A percentile compares a stretch with the other conserved stretches of the same genome.
phyloP scores from a whole-genome alignment of 2,329 filamentous ascomycete species.

The Botrytis cinerea region DNA sequence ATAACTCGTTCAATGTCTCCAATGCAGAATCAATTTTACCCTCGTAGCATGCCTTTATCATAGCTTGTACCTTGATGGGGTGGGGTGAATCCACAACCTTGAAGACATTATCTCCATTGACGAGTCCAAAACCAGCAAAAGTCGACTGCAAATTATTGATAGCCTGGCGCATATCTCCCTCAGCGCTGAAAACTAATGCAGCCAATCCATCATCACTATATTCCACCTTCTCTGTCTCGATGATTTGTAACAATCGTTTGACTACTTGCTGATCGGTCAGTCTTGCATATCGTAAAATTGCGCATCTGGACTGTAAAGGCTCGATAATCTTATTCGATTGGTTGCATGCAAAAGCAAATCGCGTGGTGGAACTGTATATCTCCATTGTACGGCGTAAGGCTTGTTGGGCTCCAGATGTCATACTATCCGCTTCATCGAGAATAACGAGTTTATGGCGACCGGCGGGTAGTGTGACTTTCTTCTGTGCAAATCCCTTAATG shows the following conservation, averaged over 20 bases:
- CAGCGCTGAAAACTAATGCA: conserved; percentile 94
- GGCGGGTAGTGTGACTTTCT: conserved; percentile 91
- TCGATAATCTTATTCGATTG: conserved; percentile 99
- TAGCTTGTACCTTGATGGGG: conserved; percentile 96
- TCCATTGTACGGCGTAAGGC: conserved; percentile 96
- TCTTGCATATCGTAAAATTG: conserved; percentile 89
- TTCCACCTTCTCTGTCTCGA: conserved; percentile 85
- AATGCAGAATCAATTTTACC: conserved; percentile 86
- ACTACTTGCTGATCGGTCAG: conserved; percentile 92
- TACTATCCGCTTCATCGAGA: conserved; percentile 95
- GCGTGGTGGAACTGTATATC: conserved; percentile 93
- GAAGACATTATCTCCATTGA: conserved; percentile 98
- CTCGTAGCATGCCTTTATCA: conserved; percentile 97
- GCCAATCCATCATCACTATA: conserved; percentile 92
- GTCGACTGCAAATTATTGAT: conserved; percentile 99
- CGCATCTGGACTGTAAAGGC: conserved; percentile 94
- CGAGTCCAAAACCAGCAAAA: conserved; percentile 88
- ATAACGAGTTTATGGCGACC: conserved; percentile 96
- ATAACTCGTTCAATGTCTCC: conserved; percentile 84
- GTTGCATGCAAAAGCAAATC: conserved; percentile 98
- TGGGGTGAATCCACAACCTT: conserved; percentile 96
- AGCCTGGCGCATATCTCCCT: conserved; percentile 98
- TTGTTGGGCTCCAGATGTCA: conserved; percentile 96
- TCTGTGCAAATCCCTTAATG: conserved; percentile 98
- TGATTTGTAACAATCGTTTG: conserved; percentile 87